Evolutionary conservation across 2,329 filamentous ascomycete species (phyloP), one percentile per base, ranked within the genome.

Genomic region (Hirsutella rhossiliensis): DNA sequence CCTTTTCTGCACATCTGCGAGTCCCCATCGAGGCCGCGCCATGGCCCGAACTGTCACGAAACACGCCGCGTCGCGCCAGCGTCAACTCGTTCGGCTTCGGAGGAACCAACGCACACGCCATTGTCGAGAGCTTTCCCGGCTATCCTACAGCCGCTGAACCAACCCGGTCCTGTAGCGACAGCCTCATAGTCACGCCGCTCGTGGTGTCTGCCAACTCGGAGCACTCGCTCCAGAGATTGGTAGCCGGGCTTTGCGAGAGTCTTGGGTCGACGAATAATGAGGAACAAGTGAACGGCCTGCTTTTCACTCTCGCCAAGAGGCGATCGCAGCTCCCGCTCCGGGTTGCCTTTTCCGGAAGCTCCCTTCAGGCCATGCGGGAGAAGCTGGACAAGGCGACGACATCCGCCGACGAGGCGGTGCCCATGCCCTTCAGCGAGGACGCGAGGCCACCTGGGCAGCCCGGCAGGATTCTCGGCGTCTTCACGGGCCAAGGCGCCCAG

Each of bases 71-170:
- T 1, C 63, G 69, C 9, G 66, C 60, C 17, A 65, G 64, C 44
- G 60, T 73, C 40, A 72, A 71, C 53, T 65, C 61, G 37, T 73
- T 73, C 48, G 71, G 71, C 3, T 73, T 67, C 50, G 70, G 71
- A 5, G 70, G 71, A 27, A 68, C 67, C 1, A 72, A 72, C 40
- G 63, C 61, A 0, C 69, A 73, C 45, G 56, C 62, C 4, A 62
- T 72, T 17, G 42, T 73, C 11, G 44, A 48, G 3, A 23, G 17
- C 17, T 43, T 31, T 13, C 4, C 19, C 15, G 5, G 8, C 6
- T 6, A 28, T 11, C 18, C n/a, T 5, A 9, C 23, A 17, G 20
- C 20, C 11, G 15, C 15, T 19, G 20, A 28, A 3, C 38, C 13
- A 2, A n/a, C 15, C 11, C 8, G 15, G n/a, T 15, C 11, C 5